phyloP scores from a whole-genome alignment of 2,329 filamentous ascomycete species.

The Fusarium continuum region DNA sequence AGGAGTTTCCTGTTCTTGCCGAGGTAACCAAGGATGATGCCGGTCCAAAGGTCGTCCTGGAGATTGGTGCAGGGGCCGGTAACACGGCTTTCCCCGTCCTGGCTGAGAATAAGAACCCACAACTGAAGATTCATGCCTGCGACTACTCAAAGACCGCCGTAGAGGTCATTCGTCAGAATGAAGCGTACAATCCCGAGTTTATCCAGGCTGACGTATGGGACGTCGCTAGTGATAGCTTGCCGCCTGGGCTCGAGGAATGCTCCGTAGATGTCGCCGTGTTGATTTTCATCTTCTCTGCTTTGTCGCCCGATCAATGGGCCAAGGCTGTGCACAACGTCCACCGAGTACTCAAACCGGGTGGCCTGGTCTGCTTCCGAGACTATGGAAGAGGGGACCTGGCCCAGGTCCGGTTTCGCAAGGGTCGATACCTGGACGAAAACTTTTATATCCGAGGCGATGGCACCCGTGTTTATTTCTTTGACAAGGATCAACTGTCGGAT shows the following conservation, averaged over 20 bases:
- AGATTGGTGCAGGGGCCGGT: slow-evolving; percentile 94
- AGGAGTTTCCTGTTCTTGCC: slow-evolving; percentile 91
- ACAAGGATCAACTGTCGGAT: slow-evolving; percentile 78
- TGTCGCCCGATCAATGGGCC: slow-evolving; percentile 85
- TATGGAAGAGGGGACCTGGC: slow-evolving; percentile 96
- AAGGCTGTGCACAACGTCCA: slow-evolving; percentile 84
- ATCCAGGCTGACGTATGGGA: slow-evolving; percentile 98
- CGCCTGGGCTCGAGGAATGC: slow-evolving; percentile 78
- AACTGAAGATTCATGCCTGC: slow-evolving; percentile 88
- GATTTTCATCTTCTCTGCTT: slow-evolving; percentile 96
- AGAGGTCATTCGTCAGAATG: slow-evolving; percentile 85
- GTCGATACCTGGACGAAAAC: slow-evolving; percentile 92
- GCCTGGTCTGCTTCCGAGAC: slow-evolving; percentile 93
- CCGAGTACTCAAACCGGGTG: slow-evolving; percentile 86
- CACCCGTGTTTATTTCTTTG: slow-evolving; percentile 97
- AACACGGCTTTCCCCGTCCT: slow-evolving; percentile 96
- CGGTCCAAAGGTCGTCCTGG: slow-evolving; percentile 77
- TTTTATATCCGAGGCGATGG: slow-evolving; percentile 97
- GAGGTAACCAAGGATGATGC: slow-evolving; percentile 76
- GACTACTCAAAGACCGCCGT: slow-evolving; percentile 97
- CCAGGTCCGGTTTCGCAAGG: slow-evolving; percentile 97
- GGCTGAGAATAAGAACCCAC: slow-evolving; percentile 81
- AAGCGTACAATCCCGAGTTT: slow-evolving; percentile 74
- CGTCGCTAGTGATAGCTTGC: slow-evolving; percentile 75
- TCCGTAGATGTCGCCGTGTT: slow-evolving; percentile 91